phyloP scores from a whole-genome alignment of 139 green algal genomes.

The Chlorella sorokiniana region DNA sequence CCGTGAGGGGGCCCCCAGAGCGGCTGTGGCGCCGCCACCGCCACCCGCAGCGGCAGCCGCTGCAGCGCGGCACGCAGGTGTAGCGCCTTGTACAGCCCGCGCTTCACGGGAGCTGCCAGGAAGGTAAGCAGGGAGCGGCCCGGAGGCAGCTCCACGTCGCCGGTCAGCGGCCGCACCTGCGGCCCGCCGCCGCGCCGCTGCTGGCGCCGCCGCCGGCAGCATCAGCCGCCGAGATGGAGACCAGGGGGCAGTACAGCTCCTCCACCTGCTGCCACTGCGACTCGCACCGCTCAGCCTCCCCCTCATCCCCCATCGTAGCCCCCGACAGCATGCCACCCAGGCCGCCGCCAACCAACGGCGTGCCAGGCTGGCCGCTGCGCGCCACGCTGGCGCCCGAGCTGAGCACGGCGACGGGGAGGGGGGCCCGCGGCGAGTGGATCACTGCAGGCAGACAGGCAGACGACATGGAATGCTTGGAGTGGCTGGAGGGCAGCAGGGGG shows the following conservation, averaged over 20 bases:
- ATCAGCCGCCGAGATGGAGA: neutral
- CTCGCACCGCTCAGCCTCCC: neutral
- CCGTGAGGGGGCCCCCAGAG: neutral
- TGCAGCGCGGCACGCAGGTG: constrained; percentile 22
- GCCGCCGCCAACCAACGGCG: neutral
- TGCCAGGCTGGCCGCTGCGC: neutral
- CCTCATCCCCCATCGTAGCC: neutral
- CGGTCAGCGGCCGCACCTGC: constrained; percentile 6
- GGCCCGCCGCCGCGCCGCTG: no score
- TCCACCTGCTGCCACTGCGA: constrained; percentile 59
- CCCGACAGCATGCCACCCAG: neutral
- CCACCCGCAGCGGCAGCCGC: constrained; percentile 17
- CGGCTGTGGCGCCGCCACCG: neutral
- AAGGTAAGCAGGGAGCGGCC: constrained; percentile 53
- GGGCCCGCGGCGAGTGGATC: neutral
- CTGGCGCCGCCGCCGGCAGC: neutral
- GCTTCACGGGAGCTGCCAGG: constrained; percentile 43
- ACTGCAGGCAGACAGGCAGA: neutral
- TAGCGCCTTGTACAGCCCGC: constrained; percentile 57
- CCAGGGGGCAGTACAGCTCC: constrained; percentile 43
- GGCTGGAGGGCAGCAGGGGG: no score
- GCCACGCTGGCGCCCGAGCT: neutral
- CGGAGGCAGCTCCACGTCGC: constrained; percentile 41
- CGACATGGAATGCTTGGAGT: no score
- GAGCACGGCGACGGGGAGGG: neutral